A percentile compares a stretch with the other conserved stretches of the same genome.
These are phyloP conservation scores for Aspergillus sclerotioniger DNA, from an alignment of 495 filamentous ascomycete species.

Conservation along the genomic window DNA sequence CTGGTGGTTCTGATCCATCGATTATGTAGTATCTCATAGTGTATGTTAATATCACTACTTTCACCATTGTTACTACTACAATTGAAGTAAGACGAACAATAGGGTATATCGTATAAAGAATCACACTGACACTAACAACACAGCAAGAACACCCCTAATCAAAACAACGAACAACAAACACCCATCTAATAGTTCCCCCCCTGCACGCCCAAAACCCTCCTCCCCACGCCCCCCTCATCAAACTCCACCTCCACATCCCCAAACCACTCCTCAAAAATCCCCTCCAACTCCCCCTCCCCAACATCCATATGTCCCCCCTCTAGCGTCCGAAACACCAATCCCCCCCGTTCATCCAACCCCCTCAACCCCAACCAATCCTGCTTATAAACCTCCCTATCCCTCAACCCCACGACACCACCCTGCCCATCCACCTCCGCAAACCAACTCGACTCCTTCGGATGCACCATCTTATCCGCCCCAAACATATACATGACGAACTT, in stretches of 20 bases:
- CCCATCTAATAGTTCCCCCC: background rate
- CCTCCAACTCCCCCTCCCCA: constrained; percentile 60
- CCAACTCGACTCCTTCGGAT: constrained; percentile 90
- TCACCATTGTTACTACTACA: too few species aligned
- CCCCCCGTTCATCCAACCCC: constrained; percentile 74
- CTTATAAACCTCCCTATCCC: constrained; percentile 71
- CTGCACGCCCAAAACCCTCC: background rate
- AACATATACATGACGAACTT: constrained; percentile 90
- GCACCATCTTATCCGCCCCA: constrained; percentile 76
- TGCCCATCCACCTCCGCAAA: constrained; percentile 80
- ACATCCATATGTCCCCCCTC: constrained; percentile 85
- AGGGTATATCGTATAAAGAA: too few species aligned
- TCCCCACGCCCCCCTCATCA: background rate
- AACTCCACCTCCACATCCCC: constrained; percentile 31
- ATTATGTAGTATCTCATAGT: background rate
- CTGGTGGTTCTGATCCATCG: background rate
- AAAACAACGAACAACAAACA: too few species aligned
- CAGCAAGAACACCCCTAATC: too few species aligned
- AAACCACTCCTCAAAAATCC: constrained; percentile 72
- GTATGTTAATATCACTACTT: too few species aligned
- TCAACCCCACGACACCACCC: constrained; percentile 61
- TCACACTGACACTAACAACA: too few species aligned
- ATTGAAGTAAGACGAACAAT: too few species aligned
- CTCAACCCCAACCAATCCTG: constrained; percentile 95
- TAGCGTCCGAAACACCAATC: constrained; percentile 66